Evolutionary conservation across 495 filamentous ascomycete genomes (phyloP).

Genomic region (Penicillium longicatenatum): DNA sequence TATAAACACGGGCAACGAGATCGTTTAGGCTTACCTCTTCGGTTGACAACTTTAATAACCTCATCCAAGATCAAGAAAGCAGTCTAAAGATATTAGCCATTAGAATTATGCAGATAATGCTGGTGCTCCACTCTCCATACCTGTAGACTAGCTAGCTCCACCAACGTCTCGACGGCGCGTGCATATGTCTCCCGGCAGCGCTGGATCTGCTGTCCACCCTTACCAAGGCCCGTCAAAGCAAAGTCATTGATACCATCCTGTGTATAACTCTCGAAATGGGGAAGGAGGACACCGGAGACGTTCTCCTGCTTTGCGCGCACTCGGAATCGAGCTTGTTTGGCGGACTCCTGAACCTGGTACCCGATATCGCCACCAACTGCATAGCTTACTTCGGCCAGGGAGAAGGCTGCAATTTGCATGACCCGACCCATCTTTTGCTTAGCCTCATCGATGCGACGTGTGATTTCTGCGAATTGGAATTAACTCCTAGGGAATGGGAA

Average conservation of each 20-base stretch:
- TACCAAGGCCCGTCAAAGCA: constrained; percentile 91
- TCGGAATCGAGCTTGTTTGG: constrained; percentile 87
- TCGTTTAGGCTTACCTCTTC: constrained; percentile 65
- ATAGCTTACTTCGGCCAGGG: constrained; percentile 95
- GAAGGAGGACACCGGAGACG: constrained; percentile 92
- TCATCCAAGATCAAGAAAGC: constrained; percentile 98
- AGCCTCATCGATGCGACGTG: constrained; percentile 93
- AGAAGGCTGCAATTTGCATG: constrained; percentile 98
- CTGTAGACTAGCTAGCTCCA: constrained; percentile 94
- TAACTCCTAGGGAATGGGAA: constrained; percentile 28
- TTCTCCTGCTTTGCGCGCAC: constrained; percentile 96
- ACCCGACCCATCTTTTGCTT: constrained; percentile 99
- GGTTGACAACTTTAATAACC: constrained; percentile 98
- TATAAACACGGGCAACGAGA: background rate
- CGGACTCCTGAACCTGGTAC: constrained; percentile 96
- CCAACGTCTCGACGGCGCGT: constrained; percentile 93
- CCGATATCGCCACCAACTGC: constrained; percentile 94
- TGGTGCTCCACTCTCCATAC: constrained; percentile 35
- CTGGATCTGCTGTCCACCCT: constrained; percentile 97
- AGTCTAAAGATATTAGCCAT: constrained; percentile 54
- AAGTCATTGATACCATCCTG: constrained; percentile 92
- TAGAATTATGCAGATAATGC: background rate
- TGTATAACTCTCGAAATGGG: constrained; percentile 84
- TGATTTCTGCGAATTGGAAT: constrained; percentile 71
- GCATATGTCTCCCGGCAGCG: constrained; percentile 94